A percentile compares a stretch with the other conserved stretches of the same genome.
Evolutionary conservation across 768 basidiomycete genomes (phyloP).

Genomic region (Collybiopsis luxurians): DNA sequence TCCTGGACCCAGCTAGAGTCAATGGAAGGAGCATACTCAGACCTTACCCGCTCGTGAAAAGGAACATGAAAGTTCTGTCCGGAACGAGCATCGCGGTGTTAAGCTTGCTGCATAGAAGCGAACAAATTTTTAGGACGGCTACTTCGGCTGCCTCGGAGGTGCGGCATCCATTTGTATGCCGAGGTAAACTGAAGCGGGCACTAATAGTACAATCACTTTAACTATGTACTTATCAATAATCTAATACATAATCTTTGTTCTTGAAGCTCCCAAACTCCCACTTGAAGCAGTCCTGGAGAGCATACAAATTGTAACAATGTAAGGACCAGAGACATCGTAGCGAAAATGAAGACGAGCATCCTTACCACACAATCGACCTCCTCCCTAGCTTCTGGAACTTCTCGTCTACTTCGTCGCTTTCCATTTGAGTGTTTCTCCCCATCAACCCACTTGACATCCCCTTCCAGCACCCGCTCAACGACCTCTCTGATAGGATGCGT

Average conservation of each 20-base stretch:
- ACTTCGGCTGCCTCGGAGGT: too few species aligned
- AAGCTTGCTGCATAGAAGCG: too few species aligned
- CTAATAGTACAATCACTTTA: not conserved
- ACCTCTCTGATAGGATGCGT: constrained; percentile 73
- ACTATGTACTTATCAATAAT: too few species aligned
- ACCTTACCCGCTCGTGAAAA: too few species aligned
- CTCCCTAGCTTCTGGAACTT: constrained; percentile 55
- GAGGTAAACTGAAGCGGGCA: too few species aligned
- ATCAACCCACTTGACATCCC: constrained; percentile 18
- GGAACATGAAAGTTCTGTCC: too few species aligned
- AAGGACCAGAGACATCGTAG: not conserved
- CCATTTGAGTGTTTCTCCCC: constrained; percentile 18
- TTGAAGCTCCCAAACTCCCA: constrained; percentile 63
- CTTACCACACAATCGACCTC: constrained; percentile 64
- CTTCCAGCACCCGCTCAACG: constrained; percentile 58
- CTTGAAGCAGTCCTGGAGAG: constrained; percentile 68
- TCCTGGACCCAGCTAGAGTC: too few species aligned
- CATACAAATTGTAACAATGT: not conserved
- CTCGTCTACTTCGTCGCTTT: constrained; percentile 33
- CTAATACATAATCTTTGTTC: not conserved
- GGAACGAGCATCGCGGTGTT: too few species aligned
- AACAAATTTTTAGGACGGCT: too few species aligned
- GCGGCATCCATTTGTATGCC: too few species aligned
- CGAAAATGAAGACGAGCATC: constrained; percentile 12
- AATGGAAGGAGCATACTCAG: too few species aligned